Evolutionary conservation across 1,284 basidiomycete genomes (phyloP), one percentile per base, ranked within the genome.

Genomic region (Veloboletus limbatus): DNA sequence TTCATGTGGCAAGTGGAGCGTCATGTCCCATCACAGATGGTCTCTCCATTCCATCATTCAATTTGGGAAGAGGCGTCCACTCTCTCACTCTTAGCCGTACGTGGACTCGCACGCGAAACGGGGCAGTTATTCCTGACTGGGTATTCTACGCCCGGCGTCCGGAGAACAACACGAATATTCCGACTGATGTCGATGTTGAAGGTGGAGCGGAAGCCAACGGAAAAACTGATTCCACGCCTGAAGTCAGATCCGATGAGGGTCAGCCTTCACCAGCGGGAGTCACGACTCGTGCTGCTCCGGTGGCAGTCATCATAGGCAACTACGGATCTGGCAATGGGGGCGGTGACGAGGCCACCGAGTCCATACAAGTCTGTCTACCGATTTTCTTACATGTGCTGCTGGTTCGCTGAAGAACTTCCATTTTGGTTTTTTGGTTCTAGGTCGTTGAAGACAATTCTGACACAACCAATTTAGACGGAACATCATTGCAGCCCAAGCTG

Each of bases 1-100:
- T 35, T 28, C 3, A 4, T 32, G 10, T 11, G 35, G n/a, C 25
- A 11, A 16, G n/a, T 16, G 27, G 33, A 24, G 27, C 30, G 31
- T 45, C 40, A 42, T 46, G 5, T 10, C 28, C 34, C 3, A 55
- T 22, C 11, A 16, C 20, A 88, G 87, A 93, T 67, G 92, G 92
- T 28, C 73, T 95, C 6, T 93, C 91, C 4, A 93, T 95, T 52
- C 88, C 90, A 2, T 90, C 90, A 74, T 91, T 93, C 72, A 84
- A 77, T 25, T 71, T 88, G 25, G 79, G 88, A 13, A 77, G 79
- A 40, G 79, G 76, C 16, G 77, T 91, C 0, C 80, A 78, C 54
- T 78, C 80, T 21, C 79, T 82, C 49, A 80, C 81, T 2, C 24
- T 66, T 13, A 59, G 69, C 13, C 48, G 53, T 14, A 69, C 69